phyloP scores from a whole-genome alignment of 495 filamentous ascomycete species.

The Lasiosphaeriaceae sp. region DNA sequence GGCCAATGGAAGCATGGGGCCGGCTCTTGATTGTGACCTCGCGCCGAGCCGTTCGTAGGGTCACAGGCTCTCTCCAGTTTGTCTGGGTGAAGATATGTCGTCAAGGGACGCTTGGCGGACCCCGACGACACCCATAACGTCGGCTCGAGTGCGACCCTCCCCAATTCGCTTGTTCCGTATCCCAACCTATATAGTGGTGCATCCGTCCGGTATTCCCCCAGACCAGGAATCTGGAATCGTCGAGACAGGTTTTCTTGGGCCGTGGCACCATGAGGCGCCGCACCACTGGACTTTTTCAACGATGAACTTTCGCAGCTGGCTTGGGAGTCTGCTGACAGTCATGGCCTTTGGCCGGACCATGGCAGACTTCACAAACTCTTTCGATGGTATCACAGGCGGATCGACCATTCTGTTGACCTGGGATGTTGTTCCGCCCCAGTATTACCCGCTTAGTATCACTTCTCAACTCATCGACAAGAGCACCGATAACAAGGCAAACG shows the following conservation, averaged over 20 bases:
- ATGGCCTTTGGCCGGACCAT: neutral
- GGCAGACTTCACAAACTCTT: constrained; percentile 28
- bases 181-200: neutral
- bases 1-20: neutral
- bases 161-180: neutral
- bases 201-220: neutral
- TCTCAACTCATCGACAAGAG: constrained; percentile 32
- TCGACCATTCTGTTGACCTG: constrained; percentile 25
- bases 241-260: neutral
- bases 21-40: neutral
- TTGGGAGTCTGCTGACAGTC: constrained; percentile 1
- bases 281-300: neutral
- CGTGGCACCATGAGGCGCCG: neutral
- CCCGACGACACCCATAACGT: neutral
- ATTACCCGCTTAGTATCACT: constrained; percentile 29
- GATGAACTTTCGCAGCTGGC: constrained; percentile 3
- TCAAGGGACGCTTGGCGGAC: neutral
- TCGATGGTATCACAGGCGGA: constrained; percentile 22
- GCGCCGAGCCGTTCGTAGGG: neutral
- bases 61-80: neutral
- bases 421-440: constrained; percentile 20
- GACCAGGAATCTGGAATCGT: neutral
- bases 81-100: neutral
- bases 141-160: constrained; percentile 2
- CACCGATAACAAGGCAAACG: constrained; percentile 25